Evolutionary conservation across 2,329 filamentous ascomycete species (phyloP).

Genomic region (Calonectria pseudoreteaudii): DNA sequence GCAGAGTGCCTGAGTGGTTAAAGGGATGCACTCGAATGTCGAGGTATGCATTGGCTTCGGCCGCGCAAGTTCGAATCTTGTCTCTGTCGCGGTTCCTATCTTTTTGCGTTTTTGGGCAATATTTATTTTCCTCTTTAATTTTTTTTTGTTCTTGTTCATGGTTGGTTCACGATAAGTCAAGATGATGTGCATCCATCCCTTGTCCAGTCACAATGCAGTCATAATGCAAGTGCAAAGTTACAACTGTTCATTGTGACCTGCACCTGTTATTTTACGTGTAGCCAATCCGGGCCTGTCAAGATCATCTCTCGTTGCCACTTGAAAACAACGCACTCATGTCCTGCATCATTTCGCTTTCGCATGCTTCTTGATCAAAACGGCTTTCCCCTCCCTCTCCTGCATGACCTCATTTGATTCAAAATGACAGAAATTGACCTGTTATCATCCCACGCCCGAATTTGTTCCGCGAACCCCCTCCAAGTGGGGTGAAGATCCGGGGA

Average conservation of each 20-base stretch:
- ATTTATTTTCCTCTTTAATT: too few species aligned
- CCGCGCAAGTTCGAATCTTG: conserved; percentile 37
- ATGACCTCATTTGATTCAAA: neutral
- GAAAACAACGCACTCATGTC: neutral
- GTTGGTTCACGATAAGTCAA: neutral
- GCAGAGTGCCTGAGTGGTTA: conserved; percentile 36
- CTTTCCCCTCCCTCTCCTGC: neutral
- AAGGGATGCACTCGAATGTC: conserved; percentile 30
- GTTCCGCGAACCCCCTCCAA: neutral
- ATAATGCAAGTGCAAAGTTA: neutral
- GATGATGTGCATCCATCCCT: neutral
- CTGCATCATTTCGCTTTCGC: neutral
- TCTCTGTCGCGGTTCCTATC: conserved; percentile 25
- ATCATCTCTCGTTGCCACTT: neutral
- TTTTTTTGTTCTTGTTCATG: neutral
- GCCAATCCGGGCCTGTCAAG: neutral
- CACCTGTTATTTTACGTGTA: neutral
- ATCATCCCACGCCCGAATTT: neutral
- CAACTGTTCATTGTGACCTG: neutral
- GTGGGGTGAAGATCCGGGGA: neutral
- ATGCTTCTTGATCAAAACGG: neutral
- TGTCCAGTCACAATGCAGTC: too few species aligned
- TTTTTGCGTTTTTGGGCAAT: neutral
- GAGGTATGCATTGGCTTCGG: conserved; percentile 28
- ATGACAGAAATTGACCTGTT: neutral